Evolutionary conservation across 2,329 filamentous ascomycete genomes (phyloP), one percentile per base, ranked within the genome.

Genomic region (Saccharata proteae): DNA sequence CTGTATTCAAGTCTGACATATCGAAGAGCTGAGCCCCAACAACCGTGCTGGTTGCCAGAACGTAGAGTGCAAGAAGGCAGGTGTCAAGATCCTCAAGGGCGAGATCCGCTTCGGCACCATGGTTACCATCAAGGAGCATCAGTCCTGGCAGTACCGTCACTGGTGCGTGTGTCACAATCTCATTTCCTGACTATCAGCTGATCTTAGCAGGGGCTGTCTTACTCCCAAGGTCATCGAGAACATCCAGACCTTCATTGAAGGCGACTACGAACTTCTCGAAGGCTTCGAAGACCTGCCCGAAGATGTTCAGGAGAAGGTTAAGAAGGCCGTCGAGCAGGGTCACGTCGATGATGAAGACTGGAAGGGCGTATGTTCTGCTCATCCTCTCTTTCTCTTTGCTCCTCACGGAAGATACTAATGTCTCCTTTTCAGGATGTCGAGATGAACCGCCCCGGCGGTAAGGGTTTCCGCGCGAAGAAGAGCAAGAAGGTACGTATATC

Each of bases 261-360:
- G 57, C 13, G 69, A 85, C 38, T 71, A 72, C 44, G 71, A 80
- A 26, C 57, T 70, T 37, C 64, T 94, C 34, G 83, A 93, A 49
- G 84, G 83, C 37, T 92, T 71, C 40, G 83, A 92, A 14, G 83
- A 90, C 40, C 57, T 93, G 3, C 59, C 75, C 21, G 59, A 65
- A 0, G 77, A 83, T 2, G 45, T 73, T 2, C 74, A 86, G 55
- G 71, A 71, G 26, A 93, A 90, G 63, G 63, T 94, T 41, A 65
- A 69, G 30, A 69, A 69, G 26, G 82, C 80, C 30, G 55, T 94
- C 15, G 65, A 69, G 36, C 69, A 86, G 50, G 84, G 83, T 15
- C 81, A 90, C 45, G 78, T 96, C 44, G 78, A 80, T 43, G 68
- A 83, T 24, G 77, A 82, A 30, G 88, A 94, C 44, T 94, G 84